Conservation (phyloP, 1,284 basidiomycete species). For the Kwoniella shivajii region DNA sequence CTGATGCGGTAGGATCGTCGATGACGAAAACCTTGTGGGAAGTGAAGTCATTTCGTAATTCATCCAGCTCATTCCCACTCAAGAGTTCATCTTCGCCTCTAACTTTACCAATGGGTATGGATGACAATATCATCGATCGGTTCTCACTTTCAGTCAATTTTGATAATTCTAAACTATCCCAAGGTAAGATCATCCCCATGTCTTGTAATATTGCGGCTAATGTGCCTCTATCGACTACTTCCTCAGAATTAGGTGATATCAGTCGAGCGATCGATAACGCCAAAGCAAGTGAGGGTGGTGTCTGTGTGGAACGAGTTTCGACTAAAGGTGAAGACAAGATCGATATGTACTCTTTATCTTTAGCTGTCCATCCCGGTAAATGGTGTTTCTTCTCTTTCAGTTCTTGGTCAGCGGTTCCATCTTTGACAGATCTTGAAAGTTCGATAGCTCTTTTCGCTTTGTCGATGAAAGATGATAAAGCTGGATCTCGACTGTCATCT, state of each 20-base stretch:
- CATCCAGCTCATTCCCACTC: constrained; percentile 37
- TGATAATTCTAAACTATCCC: constrained; percentile 60
- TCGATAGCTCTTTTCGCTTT: constrained; percentile 62
- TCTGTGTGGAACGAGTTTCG: constrained; percentile 64
- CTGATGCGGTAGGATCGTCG: constrained; percentile 77
- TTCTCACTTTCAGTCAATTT: constrained; percentile 30
- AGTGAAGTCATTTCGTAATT: constrained; percentile 78
- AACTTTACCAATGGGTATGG: constrained; percentile 11
- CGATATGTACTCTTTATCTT: constrained; percentile 67
- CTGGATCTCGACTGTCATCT: constrained; percentile 44
- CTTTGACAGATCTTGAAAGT: constrained; percentile 37
- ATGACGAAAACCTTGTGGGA: constrained; percentile 82
- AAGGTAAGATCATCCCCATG: constrained; percentile 70
- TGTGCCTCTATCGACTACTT: constrained; percentile 54
- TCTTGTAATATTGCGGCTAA: constrained; percentile 62
- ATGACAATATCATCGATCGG: constrained; percentile 31
- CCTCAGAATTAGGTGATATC: constrained; percentile 55
- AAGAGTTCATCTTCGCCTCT: constrained; percentile 47
- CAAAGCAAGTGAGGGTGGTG: constrained; percentile 63
- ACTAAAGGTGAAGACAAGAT: constrained; percentile 69
- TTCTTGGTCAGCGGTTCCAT: constrained; percentile 25
- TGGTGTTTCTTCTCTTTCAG: constrained; percentile 20
- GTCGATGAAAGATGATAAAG: constrained; percentile 62
- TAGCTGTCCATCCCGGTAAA: constrained; percentile 58
- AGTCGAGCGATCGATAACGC: constrained; percentile 66